Base-by-base conservation (phyloP, 2,329 filamentous ascomycete species). In the Trichoderma sp. region DNA sequence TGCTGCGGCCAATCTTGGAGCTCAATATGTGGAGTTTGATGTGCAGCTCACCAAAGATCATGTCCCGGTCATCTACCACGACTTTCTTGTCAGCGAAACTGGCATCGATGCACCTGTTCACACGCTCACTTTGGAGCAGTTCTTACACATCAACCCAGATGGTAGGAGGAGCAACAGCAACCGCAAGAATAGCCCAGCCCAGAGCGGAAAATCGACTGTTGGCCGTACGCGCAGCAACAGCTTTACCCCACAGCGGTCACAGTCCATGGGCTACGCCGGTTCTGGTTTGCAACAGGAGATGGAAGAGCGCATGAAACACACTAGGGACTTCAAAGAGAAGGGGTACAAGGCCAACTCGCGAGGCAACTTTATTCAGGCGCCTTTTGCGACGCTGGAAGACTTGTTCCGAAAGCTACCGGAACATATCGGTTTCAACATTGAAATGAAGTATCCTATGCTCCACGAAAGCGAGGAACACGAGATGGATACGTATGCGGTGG, bases 361-460 rank as follows among this genome's bases (percentile, higher is more conserved):
- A 5, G 96, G 95, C 67, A 94, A 94, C 79, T 97, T 97, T 77
- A 98, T 99, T 77, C 95, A 98, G 80, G 94, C 93, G 0, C 94
- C 95, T 0, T 99, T 99, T 82, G 95, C 95, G 8, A 99, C 96
- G 0, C 86, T 99, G 5, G 94, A 98, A 80, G 94, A 98, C 73
- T 90, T 98, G 79, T 98, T 99, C 83, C 88, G 89, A 77, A 91
- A 95, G 78, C 84, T 99, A 0, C 94, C 94, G 0, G 88, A 92
- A 74, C 86, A 89, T 15, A 92, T 97, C 26, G 95, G 96, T 15
- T 99, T 99, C 87, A 98, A 99, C 82, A 97, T 99, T 76, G 96
- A 99, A 84, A 93, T 99, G 88, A 98, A 99, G 83, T 99, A 99
- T 79, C 96, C 96, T 6, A 98, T 98, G 95, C 88, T 99, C 55